phyloP scores from a whole-genome alignment of 495 filamentous ascomycete species.

The Chaetomidium leptoderma region DNA sequence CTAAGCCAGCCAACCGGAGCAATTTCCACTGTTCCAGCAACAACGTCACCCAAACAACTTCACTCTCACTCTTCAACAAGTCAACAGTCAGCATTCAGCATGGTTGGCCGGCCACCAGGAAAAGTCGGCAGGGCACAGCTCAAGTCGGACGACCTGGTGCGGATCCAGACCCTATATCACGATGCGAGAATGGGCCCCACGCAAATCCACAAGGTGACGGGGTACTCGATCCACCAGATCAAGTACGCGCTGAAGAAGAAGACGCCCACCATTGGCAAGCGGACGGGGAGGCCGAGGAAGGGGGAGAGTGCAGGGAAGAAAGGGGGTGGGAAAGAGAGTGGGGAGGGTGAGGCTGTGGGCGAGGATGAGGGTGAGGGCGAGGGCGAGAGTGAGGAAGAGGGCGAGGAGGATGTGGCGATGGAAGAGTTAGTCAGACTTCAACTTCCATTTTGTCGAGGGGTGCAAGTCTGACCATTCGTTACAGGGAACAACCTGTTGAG shows the following conservation, averaged over 20 bases:
- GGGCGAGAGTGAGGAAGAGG: neutral
- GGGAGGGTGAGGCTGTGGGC: too few relatives aligned
- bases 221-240: conserved; percentile 17
- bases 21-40: neutral
- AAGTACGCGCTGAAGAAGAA: conserved; percentile 19
- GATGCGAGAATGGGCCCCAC: conserved; percentile 13
- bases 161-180: conserved; percentile 8
- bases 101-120: conserved; percentile 6
- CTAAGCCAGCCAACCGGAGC: neutral
- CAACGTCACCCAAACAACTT: too few relatives aligned
- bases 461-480: too few relatives aligned
- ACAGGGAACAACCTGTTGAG: too few relatives aligned
- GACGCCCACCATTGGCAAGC: conserved; percentile 8
- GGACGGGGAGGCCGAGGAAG: conserved; percentile 11
- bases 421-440: too few relatives aligned
- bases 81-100: neutral
- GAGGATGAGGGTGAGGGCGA: too few relatives aligned
- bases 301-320: neutral
- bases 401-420: neutral
- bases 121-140: conserved; percentile 3
- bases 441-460: too few relatives aligned
- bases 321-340: neutral
- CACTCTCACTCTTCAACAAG: too few relatives aligned
- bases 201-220: conserved; percentile 11
- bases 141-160: conserved; percentile 9